Base-by-base conservation (phyloP, 352 stramenopile genomes). In the Peronospora farinosa region DNA sequence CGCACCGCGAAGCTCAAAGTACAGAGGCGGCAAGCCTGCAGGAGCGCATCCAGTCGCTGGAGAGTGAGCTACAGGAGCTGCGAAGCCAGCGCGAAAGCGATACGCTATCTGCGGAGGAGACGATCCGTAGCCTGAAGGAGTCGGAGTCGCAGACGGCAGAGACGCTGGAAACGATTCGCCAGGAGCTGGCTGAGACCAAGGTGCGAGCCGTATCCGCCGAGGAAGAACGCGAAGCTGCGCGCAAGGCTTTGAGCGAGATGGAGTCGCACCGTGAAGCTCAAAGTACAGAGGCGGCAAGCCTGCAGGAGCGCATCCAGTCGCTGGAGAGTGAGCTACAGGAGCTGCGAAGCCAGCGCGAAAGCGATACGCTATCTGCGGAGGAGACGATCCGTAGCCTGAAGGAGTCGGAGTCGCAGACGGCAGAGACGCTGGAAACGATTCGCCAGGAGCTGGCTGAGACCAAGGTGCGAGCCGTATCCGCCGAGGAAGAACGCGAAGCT, bases 1-100 rank as follows among this genome's bases (percentile, higher is more conserved):
- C 59, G 36, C 61, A 48, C 10, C 46, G 69, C 17, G 66, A 72
- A 23, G 54, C 69, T 19, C 47, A 67, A 11, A 54, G 58, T 23
- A 62, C 53, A 11, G 63, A 71, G 35, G 67, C 50, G 63, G 57
- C 8, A 58, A 71, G 35, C 19, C 25, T 53, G 0, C 45, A 57
- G 9, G 25, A 50, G 38, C 48, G 35, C 6, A 57, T 50, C 2
- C 19, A 58, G 40, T 27, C 46, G n/a, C 32, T 65, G 35, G 47
- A 67, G 30, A 45, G 37, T 9, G 59, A 72, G 33, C 47, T 67
- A 0, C 41, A 71, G n/a, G 11, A 58, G 40, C 17, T 67, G 25
- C 47, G 56, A 19, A 51, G 30, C 16, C 52, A 66, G 52, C 53
- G 44, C 12, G 33, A 51, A 33, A 39, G n/a, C 28, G 58, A 67